A percentile compares a stretch with the other conserved stretches of the same genome.
phyloP scores from a whole-genome alignment of 2,329 filamentous ascomycete genomes.

The Colletotrichum caudatum region DNA sequence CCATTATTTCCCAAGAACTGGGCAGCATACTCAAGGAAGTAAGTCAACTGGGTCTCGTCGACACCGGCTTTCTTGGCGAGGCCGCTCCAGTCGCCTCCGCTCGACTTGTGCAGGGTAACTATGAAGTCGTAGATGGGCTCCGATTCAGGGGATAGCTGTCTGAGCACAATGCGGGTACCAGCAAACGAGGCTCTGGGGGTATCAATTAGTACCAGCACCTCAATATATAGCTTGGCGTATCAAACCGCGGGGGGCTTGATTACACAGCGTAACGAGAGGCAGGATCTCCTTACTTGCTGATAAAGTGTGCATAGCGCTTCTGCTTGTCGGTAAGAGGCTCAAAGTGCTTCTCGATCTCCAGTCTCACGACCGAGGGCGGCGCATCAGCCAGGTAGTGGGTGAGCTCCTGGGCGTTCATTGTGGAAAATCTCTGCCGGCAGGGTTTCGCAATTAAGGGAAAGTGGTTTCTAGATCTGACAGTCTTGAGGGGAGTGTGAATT shows the following conservation, averaged over 20 bases:
- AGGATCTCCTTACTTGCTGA: constrained; percentile 73
- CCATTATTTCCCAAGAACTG: constrained; percentile 85
- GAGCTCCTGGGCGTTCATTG: constrained; percentile 71
- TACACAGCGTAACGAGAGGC: constrained; percentile 1
- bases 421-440: constrained; percentile 46
- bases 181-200: constrained; percentile 77
- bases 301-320: constrained; percentile 92
- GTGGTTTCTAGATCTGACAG: constrained; percentile 18
- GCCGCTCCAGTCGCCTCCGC: constrained; percentile 76
- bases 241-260: neutral
- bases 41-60: constrained; percentile 71
- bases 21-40: constrained; percentile 81
- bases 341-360: constrained; percentile 95
- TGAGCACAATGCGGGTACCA: constrained; percentile 81
- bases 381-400: constrained; percentile 90
- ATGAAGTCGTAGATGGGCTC: constrained; percentile 87
- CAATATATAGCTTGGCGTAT: constrained; percentile 25
- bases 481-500: constrained; percentile 29
- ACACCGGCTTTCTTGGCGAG: constrained; percentile 74
- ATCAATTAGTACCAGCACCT: constrained; percentile 30
- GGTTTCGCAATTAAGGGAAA: constrained; percentile 21
- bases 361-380: constrained; percentile 86
- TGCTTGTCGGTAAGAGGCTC: constrained; percentile 79
- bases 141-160: constrained; percentile 85
- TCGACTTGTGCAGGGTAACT: constrained; percentile 74